Percentiles rank a stretch among this genome's conserved stretches.
phyloP scores from a whole-genome alignment of 768 basidiomycete genomes.

The Floccularia luteovirens region DNA sequence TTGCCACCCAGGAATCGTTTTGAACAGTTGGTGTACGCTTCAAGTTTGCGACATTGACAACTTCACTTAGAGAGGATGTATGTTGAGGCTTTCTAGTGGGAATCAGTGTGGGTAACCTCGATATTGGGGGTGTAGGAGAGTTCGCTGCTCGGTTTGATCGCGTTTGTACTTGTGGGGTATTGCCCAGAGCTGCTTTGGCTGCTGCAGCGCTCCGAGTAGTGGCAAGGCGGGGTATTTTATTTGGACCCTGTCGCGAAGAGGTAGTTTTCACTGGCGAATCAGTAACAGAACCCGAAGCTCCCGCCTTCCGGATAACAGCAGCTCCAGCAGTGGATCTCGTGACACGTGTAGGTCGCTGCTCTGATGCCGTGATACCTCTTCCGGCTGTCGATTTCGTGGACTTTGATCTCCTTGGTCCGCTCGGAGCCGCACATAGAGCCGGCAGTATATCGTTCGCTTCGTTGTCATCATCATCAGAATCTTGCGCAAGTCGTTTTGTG shows the following conservation, averaged over 20 bases:
- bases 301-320: slow-evolving; percentile 46
- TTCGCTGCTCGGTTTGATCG: slow-evolving; percentile 24
- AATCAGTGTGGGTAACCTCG: slow-evolving; percentile 68
- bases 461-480: slow-evolving; percentile 66
- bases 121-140: slow-evolving; percentile 64
- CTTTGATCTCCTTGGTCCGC: slow-evolving; percentile 30
- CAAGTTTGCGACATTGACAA: slow-evolving; percentile 30
- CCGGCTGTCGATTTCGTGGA: slow-evolving; percentile 27
- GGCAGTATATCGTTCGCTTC: slow-evolving; percentile 60
- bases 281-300: slow-evolving; percentile 24
- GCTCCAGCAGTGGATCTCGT: slow-evolving; percentile 62
- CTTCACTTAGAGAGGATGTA: slow-evolving; percentile 41
- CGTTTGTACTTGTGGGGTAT: slow-evolving; percentile 15
- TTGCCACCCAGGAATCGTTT: slow-evolving; percentile 72
- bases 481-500: slow-evolving; percentile 60
- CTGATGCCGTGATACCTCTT: slow-evolving; percentile 52
- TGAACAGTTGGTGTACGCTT: slow-evolving; percentile 26
- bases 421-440: slow-evolving; percentile 46
- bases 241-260: slow-evolving; percentile 43
- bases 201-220: slow-evolving; percentile 42
- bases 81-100: slow-evolving; percentile 47
- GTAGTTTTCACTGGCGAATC: slow-evolving; percentile 37
- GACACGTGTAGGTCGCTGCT: slow-evolving; percentile 67
- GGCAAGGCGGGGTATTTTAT: slow-evolving; percentile 65
- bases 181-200: slow-evolving; percentile 33